phyloP scores from a whole-genome alignment of 2,329 filamentous ascomycete species.

The Fusarium algeriense region DNA sequence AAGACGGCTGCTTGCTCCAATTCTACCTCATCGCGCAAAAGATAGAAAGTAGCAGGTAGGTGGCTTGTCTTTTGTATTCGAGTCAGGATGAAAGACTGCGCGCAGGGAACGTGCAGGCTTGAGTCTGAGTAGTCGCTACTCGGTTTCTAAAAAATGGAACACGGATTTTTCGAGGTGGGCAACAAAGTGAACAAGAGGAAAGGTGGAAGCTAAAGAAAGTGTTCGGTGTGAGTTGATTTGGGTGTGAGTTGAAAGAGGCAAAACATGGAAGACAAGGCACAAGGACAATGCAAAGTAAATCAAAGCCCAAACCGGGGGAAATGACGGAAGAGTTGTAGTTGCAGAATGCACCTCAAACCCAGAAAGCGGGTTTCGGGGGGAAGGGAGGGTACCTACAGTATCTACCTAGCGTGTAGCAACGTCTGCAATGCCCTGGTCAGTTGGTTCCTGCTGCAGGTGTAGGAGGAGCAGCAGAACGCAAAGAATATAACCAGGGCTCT shows the following conservation, averaged over 20 bases:
- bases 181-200: slow-evolving; percentile 17
- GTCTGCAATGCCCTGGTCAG: slow-evolving; percentile 29
- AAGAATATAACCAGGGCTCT: slow-evolving; percentile 6
- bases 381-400: not conserved
- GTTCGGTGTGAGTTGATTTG: not conserved
- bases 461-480: slow-evolving; percentile 12
- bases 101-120: not conserved
- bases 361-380: slow-evolving; percentile 42
- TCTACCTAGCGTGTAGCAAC: slow-evolving; percentile 33
- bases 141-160: not conserved
- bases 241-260: slow-evolving; percentile 33
- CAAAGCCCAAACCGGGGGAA: slow-evolving; percentile 27
- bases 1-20: slow-evolving; percentile 27
- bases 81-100: slow-evolving; percentile 11
- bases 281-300: slow-evolving; percentile 25
- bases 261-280: not conserved
- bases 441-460: not conserved
- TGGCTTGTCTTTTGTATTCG: slow-evolving; percentile 15
- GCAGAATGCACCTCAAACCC: slow-evolving; percentile 27
- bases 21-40: slow-evolving; percentile 36
- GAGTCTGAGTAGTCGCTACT: not conserved
- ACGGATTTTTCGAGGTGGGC: slow-evolving; percentile 2
- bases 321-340: slow-evolving; percentile 39
- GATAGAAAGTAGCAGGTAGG: slow-evolving; percentile 10
- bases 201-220: slow-evolving; percentile 10